Evolutionary conservation across 176 grass and related monocot species (phyloP).

Genomic region (Lolium multiflorum): DNA sequence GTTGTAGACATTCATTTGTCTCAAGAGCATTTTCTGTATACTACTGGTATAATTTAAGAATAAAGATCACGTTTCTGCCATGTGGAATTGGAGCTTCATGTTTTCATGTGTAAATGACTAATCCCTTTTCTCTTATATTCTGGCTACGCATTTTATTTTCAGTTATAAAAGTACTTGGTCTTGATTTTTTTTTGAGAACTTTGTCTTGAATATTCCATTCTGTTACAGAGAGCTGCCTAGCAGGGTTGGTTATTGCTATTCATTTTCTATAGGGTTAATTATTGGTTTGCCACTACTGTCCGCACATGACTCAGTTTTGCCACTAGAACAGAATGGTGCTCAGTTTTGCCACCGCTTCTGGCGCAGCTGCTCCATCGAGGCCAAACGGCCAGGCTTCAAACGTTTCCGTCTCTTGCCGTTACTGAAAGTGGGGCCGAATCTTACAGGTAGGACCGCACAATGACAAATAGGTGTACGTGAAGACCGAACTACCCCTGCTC

Average conservation of each 20-base stretch:
- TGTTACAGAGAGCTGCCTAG: neutral
- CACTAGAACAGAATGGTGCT: no score
- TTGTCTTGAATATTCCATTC: neutral
- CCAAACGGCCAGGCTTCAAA: no score
- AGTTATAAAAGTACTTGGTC: neutral
- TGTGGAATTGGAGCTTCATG: slow-evolving; percentile 35
- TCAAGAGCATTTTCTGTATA: neutral
- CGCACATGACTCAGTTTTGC: no score
- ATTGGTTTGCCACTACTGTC: no score
- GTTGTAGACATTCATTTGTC: slow-evolving; percentile 16
- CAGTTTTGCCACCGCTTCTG: no score
- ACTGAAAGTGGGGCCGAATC: no score
- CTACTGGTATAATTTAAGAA: slow-evolving; percentile 31
- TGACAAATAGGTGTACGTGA: no score
- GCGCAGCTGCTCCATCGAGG: no score
- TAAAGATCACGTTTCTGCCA: slow-evolving; percentile 37
- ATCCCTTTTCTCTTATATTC: neutral
- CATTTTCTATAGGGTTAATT: slow-evolving; percentile 41
- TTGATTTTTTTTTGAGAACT: neutral
- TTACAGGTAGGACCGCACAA: no score
- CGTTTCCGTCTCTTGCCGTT: no score
- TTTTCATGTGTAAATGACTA: neutral
- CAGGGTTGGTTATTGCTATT: slow-evolving; percentile 13
- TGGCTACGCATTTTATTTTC: slow-evolving; percentile 1
- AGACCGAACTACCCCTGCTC: no score